These are phyloP conservation scores for Actinomortierella wolfii DNA, from an alignment of 371 early-diverging fungal species.

Conservation along the genomic window DNA sequence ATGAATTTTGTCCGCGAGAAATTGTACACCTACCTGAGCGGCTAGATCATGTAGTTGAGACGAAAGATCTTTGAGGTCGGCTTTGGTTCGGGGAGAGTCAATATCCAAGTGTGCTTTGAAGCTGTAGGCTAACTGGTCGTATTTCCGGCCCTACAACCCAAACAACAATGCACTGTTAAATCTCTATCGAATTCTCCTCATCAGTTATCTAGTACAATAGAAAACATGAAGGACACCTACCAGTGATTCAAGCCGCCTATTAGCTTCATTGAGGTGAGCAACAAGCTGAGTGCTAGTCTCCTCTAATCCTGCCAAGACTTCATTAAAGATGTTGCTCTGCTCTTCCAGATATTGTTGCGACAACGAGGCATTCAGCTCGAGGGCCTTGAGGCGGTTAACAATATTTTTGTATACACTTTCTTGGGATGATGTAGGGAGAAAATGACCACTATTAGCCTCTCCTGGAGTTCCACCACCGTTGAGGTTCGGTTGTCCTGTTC, in stretches of 20 bases:
- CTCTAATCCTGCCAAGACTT: constrained; percentile 71
- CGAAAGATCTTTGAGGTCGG: too few relatives aligned
- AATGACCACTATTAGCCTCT: constrained; percentile 6
- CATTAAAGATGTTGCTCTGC: constrained; percentile 79
- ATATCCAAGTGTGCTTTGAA: constrained; percentile 34
- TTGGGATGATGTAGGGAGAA: constrained; percentile 35
- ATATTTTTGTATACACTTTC: constrained; percentile 92
- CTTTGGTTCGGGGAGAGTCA: constrained; percentile 9
- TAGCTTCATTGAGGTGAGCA: constrained; percentile 36
- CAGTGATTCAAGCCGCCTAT: constrained; percentile 29
- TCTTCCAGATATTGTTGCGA: constrained; percentile 85
- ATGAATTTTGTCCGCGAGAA: too few relatives aligned
- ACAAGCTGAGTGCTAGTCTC: constrained; percentile 39
- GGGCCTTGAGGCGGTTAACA: constrained; percentile 76
- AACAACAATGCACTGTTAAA: too few relatives aligned
- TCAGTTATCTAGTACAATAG: too few relatives aligned
- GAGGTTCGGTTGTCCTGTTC: constrained; percentile 18
- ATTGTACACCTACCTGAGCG: too few relatives aligned
- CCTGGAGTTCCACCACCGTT: constrained; percentile 11
- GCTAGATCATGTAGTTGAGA: too few relatives aligned
- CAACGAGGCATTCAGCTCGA: constrained; percentile 82
- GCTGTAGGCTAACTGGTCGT: constrained; percentile 42
- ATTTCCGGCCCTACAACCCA: constrained; percentile 28
- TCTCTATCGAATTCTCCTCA: too few relatives aligned
- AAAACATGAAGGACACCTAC: constrained; percentile 7